phyloP scores from a whole-genome alignment of 2,329 filamentous ascomycete genomes.

The Paecilomyces fulvus region DNA sequence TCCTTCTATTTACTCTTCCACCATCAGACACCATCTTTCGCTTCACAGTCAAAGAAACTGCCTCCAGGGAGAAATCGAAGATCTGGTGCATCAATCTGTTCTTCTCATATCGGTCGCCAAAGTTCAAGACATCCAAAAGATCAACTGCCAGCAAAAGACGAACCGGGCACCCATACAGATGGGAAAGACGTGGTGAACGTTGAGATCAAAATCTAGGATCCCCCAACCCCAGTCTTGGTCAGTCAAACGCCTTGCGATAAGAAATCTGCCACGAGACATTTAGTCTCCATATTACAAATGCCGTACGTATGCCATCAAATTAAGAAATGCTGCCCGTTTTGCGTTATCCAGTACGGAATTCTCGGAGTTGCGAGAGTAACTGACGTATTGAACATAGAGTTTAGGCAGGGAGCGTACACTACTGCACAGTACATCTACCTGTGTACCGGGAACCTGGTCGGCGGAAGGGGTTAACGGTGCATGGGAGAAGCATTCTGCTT shows the following conservation, averaged over 20 bases:
- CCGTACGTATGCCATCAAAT: not conserved
- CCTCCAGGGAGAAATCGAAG: not conserved
- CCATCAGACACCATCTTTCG: not conserved
- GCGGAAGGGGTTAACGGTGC: not conserved
- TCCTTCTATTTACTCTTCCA: not conserved
- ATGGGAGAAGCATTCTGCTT: not conserved
- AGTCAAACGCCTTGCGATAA: no score
- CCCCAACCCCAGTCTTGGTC: no score
- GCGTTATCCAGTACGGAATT: not conserved
- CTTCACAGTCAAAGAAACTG: not conserved
- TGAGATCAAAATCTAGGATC: not conserved
- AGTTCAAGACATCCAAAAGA: not conserved
- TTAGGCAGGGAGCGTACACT: not conserved
- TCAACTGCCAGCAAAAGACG: not conserved
- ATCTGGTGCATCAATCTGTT: not conserved
- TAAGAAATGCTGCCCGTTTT: not conserved
- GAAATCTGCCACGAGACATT: not conserved
- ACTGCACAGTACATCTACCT: not conserved
- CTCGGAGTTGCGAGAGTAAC: not conserved
- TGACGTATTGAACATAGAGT: not conserved
- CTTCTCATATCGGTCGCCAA: not conserved
- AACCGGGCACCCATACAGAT: not conserved
- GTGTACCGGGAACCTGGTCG: not conserved
- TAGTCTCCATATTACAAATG: not conserved
- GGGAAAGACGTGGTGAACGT: not conserved